Conservation (phyloP, 1,284 basidiomycete genomes). For the Naganishia liquefaciens region DNA sequence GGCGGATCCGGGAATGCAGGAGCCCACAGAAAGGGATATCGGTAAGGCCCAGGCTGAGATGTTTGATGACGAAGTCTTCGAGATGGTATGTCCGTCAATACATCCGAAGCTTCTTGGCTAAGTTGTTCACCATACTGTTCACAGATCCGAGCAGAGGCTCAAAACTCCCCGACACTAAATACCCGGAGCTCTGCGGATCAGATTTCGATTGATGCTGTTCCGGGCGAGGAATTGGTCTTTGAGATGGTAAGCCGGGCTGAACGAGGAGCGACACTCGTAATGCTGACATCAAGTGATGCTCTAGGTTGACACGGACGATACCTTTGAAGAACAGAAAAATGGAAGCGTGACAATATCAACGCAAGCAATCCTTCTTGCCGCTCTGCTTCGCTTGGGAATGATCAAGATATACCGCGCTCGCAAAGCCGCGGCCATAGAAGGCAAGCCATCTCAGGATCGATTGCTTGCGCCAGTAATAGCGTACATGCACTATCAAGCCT, state of each 20-base stretch:
- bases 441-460: neutral
- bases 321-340: constrained; percentile 18
- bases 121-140: neutral
- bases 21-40: constrained; percentile 36
- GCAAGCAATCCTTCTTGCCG: constrained; percentile 22
- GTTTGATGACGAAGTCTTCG: constrained; percentile 52
- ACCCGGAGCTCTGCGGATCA: constrained; percentile 30
- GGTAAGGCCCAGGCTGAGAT: constrained; percentile 49
- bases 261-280: neutral
- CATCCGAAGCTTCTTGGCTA: neutral
- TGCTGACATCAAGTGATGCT: neutral
- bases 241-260: constrained; percentile 24
- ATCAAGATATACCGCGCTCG: constrained; percentile 27
- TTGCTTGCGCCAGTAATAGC: constrained; percentile 30
- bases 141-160: constrained; percentile 30
- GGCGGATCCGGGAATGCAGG: constrained; percentile 10
- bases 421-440: neutral
- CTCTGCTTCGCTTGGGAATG: constrained; percentile 30
- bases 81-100: constrained; percentile 39
- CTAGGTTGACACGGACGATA: constrained; percentile 26
- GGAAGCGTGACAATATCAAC: neutral
- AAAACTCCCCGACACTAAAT: constrained; percentile 19
- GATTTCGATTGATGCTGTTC: constrained; percentile 27
- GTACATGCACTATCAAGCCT: constrained; percentile 33
- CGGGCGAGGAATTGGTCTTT: constrained; percentile 30